These are phyloP conservation scores for Pyracantha coccinea DNA, from an alignment of 331 rosid genomes.

Conservation along the genomic window DNA sequence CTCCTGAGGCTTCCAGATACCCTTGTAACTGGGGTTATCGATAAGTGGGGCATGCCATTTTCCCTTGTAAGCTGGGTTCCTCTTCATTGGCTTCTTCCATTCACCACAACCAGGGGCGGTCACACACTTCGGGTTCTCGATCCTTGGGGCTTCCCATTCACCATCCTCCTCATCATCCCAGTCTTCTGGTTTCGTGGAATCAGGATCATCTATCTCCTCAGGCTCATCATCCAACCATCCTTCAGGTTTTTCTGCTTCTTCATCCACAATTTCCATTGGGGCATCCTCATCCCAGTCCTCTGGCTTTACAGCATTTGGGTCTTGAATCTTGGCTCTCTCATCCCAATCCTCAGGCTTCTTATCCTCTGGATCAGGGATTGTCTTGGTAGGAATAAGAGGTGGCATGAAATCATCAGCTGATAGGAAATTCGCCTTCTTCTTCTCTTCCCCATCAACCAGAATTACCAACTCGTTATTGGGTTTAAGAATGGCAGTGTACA, in stretches of 20 bases:
- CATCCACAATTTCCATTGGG: slow-evolving; percentile 81
- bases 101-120: slow-evolving; percentile 94
- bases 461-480: slow-evolving; percentile 55
- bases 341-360: slow-evolving; percentile 98
- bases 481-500: slow-evolving; percentile 76
- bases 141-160: slow-evolving; percentile 94
- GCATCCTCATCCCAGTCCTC: slow-evolving; percentile 99
- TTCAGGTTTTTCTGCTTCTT: slow-evolving; percentile 87
- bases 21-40: slow-evolving; percentile 91
- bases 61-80: slow-evolving; percentile 89
- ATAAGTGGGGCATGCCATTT: slow-evolving; percentile 91
- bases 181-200: slow-evolving; percentile 89
- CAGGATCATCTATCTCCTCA: slow-evolving; percentile 90
- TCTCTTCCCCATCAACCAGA: slow-evolving; percentile 86
- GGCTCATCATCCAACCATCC: slow-evolving; percentile 99
- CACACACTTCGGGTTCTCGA: slow-evolving; percentile 80
- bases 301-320: slow-evolving; percentile 82
- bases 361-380: slow-evolving; percentile 87
- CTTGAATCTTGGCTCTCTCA: slow-evolving; percentile 85
- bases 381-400: slow-evolving; percentile 73
- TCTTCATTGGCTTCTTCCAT: slow-evolving; percentile 98
- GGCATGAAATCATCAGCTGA: slow-evolving; percentile 88
- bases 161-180: slow-evolving; percentile 99
- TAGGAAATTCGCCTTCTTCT: slow-evolving; percentile 74
- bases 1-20: slow-evolving; percentile 84